Base-by-base conservation (phyloP, 345 rosid species). In the Boechera retrofracta region DNA sequence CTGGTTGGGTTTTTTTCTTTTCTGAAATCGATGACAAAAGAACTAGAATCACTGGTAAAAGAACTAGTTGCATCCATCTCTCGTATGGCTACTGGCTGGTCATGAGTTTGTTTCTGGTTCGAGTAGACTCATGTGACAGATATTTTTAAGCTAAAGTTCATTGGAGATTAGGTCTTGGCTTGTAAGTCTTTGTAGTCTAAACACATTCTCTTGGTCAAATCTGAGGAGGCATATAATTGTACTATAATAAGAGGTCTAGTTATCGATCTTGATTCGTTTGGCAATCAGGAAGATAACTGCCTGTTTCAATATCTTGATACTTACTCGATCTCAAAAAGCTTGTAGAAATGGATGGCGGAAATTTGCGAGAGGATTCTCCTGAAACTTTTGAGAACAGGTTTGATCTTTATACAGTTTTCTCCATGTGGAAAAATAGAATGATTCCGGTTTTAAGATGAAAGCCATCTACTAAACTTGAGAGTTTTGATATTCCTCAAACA, bases 291-390 rank as follows among this genome's bases (percentile, higher is more conserved):
- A 60, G 24, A 10, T 12, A 39, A 7, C 33, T 12, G 59, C 39
- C 5, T 18, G 10, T 54, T 47, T 38, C 9, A 59, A 16, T 60
- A 5, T 60, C 39, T 28, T 59, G 47, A 44, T 69, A 57, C 33
- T 81, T 66, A 5, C 71, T 61, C 1, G 24, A 41, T 81, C 54
- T 55, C 1, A n/a, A 18, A 4, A 5, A 61, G 75, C 60, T 53
- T 18, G 62, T 82, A 93, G 98, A 87, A 41, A 85, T 82, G n/a
- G 94, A 91, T 28, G 86, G 85, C 7, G 88, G 86, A 48, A 81
- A 86, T 66, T 68, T 86, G 80, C 90, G 87, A n/a, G 87, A 86
- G 51, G 98, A 93, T 81, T 67, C 82, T 61, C 96, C 97, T 0
- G 86, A 86, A 82, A 75, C 81, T 57, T 93, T 91, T 81, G 86